These are phyloP conservation scores for Colletotrichum sp. DNA, from an alignment of 2,329 filamentous ascomycete genomes.

Conservation along the genomic window DNA sequence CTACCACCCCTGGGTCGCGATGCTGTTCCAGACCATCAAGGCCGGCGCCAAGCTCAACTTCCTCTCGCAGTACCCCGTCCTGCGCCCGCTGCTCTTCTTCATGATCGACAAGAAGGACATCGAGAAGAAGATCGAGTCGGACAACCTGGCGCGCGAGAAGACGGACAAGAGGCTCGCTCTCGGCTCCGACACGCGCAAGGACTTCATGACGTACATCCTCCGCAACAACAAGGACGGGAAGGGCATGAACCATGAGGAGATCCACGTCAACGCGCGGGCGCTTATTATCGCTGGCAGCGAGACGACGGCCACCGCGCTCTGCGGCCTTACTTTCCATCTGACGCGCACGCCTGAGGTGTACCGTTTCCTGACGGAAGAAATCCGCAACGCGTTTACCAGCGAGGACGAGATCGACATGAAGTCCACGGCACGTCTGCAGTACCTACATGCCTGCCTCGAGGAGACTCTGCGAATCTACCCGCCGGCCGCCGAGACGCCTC, in stretches of 20 bases:
- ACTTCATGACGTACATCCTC: not conserved
- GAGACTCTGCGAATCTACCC: not conserved
- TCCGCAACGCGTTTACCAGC: not conserved
- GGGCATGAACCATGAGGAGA: not conserved
- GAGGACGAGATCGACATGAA: not conserved
- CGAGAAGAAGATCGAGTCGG: not conserved
- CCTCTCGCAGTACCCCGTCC: not conserved
- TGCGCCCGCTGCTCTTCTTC: not conserved
- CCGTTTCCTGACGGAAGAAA: not conserved
- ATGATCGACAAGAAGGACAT: not conserved
- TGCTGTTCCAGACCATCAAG: not conserved
- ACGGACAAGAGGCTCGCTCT: not conserved
- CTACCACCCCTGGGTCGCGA: conserved; percentile 25
- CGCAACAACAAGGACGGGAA: not conserved
- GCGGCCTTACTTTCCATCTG: not conserved
- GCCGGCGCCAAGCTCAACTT: conserved; percentile 23
- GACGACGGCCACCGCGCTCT: not conserved
- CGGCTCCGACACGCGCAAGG: not conserved
- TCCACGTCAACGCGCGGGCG: not conserved
- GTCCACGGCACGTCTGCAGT: not conserved
- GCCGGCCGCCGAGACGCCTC: not conserved
- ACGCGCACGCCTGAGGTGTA: not conserved
- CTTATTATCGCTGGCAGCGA: not conserved
- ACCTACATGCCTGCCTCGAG: not conserved
- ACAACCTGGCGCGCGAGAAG: not conserved